These are phyloP conservation scores for Flaveria bidentis DNA, from an alignment of 129 eudicot species.

Conservation along the genomic window DNA sequence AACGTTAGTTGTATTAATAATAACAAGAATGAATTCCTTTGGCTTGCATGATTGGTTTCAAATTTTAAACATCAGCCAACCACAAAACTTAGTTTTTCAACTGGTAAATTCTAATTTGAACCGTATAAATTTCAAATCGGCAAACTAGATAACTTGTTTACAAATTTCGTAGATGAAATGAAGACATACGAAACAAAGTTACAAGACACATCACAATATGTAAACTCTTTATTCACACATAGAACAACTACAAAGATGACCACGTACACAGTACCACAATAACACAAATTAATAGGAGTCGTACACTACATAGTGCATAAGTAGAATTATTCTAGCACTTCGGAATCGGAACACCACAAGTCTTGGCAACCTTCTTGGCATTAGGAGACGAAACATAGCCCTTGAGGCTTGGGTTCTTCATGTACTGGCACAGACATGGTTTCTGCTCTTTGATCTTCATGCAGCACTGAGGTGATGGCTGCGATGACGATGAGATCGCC, in stretches of 20 bases:
- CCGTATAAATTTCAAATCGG: too few species aligned
- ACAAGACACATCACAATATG: not conserved
- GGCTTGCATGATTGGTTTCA: too few species aligned
- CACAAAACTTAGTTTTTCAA: too few species aligned
- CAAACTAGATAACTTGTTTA: too few species aligned
- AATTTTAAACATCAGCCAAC: too few species aligned
- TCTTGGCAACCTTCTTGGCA: constrained; percentile 21
- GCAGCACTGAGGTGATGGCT: constrained; percentile 14
- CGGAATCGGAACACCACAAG: constrained; percentile 20
- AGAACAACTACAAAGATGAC: not conserved
- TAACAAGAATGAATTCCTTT: too few species aligned
- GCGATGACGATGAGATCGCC: not conserved
- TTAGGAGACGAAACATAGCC: constrained; percentile 20
- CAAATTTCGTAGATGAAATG: not conserved
- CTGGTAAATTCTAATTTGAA: too few species aligned
- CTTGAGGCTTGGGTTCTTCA: constrained; percentile 21
- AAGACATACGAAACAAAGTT: not conserved
- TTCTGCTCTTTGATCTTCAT: constrained; percentile 14
- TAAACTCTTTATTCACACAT: not conserved
- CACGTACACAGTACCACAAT: not conserved
- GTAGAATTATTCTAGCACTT: constrained; percentile 19
- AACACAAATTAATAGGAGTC: not conserved
- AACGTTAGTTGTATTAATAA: too few species aligned
- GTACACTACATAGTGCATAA: constrained; percentile 11
- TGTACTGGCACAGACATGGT: constrained; percentile 22